Evolutionary conservation across 83 land plant genomes (phyloP), one percentile per base, ranked within the genome.

Genomic region (Diphasiastrum complanatum): DNA sequence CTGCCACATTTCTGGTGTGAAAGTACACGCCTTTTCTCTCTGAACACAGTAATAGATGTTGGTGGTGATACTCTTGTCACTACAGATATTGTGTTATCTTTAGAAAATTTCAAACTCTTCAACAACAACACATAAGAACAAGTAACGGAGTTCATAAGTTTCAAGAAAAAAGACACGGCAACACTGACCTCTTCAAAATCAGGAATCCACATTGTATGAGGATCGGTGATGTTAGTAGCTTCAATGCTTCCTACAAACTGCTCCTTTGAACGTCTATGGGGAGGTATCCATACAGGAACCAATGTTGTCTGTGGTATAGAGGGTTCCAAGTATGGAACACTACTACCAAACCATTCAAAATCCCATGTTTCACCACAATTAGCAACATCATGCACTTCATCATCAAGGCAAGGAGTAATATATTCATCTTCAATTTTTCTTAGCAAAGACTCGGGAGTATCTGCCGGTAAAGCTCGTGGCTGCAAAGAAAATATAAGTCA

Each of bases 321-420:
- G 35, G 96, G 92, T 54, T 89, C 89, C 43, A 73, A 59, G 4
- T 50, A 71, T 4, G 75, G 45, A 32, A 72, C 53, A 43, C 81
- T 83, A 72, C 60, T 72, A 33, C 79, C 85, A 72, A 85, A 86
- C 99, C 99, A 95, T 46, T 95, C 99, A 69, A 95, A 83, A 38
- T 95, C 96, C 99, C 99, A 95, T 51, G 61, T 65, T 51, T 78
- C 78, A 4, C 99, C 96, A 67, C 69, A 79, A 5, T 72, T 78
- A 28, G 81, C 78, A 19, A 81, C 80, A 32, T 76, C 72, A 56
- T 84, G 85, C 25, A 65, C 81, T 36, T 80, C 80, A 1, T 71
- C 52, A 56, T 95, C 92, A 56, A 95, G 71, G 35, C 67, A 75
- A 5, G 96, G 92, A 49, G 46, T 56, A 4, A 95, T 70, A 73